Conservation (phyloP, 805 yeast genomes). For the Candida succiphila region DNA sequence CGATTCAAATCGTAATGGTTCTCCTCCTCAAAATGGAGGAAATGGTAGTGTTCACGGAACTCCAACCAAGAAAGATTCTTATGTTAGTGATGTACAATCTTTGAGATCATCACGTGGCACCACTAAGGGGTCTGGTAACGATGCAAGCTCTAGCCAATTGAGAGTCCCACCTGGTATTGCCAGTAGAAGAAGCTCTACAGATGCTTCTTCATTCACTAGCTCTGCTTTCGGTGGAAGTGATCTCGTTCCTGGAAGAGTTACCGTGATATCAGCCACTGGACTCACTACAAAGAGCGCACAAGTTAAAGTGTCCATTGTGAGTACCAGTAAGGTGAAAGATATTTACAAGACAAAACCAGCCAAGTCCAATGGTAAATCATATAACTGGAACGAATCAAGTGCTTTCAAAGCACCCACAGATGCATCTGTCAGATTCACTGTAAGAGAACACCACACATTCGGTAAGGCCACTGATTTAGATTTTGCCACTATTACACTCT, state of each 20-base stretch:
- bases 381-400: conserved; percentile 52
- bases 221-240: conserved; percentile 23
- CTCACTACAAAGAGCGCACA: conserved; percentile 23
- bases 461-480: conserved; percentile 65
- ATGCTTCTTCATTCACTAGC: conserved; percentile 25
- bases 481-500: conserved; percentile 39
- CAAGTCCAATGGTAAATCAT: conserved; percentile 36
- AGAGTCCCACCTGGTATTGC: conserved; percentile 5
- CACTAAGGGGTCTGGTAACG: not conserved
- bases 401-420: conserved; percentile 60
- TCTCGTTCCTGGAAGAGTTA: conserved; percentile 44
- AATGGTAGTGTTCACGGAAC: too few relatives aligned
- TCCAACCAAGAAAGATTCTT: too few relatives aligned
- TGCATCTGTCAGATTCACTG: conserved; percentile 47
- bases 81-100: conserved; percentile 25
- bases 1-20: conserved; percentile 5
- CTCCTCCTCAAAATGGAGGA: conserved; percentile 4
- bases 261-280: conserved; percentile 29
- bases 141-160: conserved; percentile 1
- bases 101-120: conserved; percentile 24
- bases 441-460: conserved; percentile 60
- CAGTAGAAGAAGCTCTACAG: conserved; percentile 16
- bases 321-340: conserved; percentile 35
- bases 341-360: conserved; percentile 53
- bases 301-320: conserved; percentile 40